Conservation (phyloP, 2,329 filamentous ascomycete genomes). For the Nigrospora sphaerica region DNA sequence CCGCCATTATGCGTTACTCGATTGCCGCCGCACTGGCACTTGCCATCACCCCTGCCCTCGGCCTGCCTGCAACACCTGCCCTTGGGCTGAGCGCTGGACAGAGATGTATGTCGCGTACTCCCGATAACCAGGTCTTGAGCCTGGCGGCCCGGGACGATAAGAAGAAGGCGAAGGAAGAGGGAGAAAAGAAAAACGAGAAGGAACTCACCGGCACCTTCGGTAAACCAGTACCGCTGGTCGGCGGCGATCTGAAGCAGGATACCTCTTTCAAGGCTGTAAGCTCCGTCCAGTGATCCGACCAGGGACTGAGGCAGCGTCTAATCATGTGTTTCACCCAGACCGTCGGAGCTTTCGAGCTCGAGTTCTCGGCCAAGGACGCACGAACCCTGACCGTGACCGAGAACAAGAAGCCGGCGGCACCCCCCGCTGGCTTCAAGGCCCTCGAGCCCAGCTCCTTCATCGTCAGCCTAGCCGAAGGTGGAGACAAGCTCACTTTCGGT, state of each 20-base stretch:
- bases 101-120: too few relatives aligned
- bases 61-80: background rate
- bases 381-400: constrained; percentile 28
- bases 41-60: background rate
- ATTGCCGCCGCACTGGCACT: background rate
- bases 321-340: background rate
- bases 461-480: constrained; percentile 24
- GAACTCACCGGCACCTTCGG: background rate
- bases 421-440: constrained; percentile 27
- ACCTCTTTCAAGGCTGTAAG: background rate
- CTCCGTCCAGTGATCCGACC: background rate
- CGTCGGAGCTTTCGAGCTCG: constrained; percentile 24
- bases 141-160: background rate
- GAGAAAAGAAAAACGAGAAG: background rate
- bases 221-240: background rate
- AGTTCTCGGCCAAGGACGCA: constrained; percentile 26
- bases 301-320: background rate
- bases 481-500: constrained; percentile 22
- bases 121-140: too few relatives aligned
- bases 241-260: background rate
- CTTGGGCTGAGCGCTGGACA: too few relatives aligned
- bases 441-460: constrained; percentile 29
- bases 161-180: background rate
- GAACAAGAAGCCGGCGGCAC: constrained; percentile 24
- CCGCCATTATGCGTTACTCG: background rate